Conservation (phyloP, 164 flowering plant genomes). For the Vitis labrusca region DNA sequence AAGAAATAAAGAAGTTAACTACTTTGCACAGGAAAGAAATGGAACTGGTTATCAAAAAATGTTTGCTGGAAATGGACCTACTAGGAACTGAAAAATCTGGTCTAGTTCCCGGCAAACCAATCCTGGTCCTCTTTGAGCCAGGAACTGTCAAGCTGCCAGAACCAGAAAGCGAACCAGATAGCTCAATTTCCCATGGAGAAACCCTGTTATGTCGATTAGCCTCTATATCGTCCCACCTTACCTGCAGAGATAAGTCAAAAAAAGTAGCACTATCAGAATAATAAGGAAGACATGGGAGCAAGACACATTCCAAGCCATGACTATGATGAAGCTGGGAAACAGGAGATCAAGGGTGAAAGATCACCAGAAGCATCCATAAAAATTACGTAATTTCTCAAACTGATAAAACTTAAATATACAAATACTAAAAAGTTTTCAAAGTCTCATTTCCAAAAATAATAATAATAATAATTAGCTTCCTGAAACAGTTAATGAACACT, state of each 20-base stretch:
- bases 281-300: too few relatives aligned
- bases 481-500: too few relatives aligned
- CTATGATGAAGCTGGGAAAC: too few relatives aligned
- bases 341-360: too few relatives aligned
- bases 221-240: conserved; percentile 86
- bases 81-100: conserved; percentile 65
- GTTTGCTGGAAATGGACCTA: conserved; percentile 19
- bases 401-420: too few relatives aligned
- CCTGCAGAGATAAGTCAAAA: conserved; percentile 46
- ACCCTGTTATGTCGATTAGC: conserved; percentile 59
- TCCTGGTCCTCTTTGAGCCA: conserved; percentile 70
- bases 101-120: conserved; percentile 44
- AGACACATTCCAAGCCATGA: too few relatives aligned
- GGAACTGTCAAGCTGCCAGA: conserved; percentile 36
- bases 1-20: conserved; percentile 2
- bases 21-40: background rate
- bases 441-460: too few relatives aligned
- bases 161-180: conserved; percentile 55
- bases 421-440: too few relatives aligned
- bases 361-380: too few relatives aligned
- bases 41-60: background rate
- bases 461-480: too few relatives aligned
- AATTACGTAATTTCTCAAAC: too few relatives aligned
- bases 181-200: conserved; percentile 96
- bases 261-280: background rate